Evolutionary conservation across 2,329 filamentous ascomycete genomes (phyloP).

Genomic region (Epichloe amarillans): DNA sequence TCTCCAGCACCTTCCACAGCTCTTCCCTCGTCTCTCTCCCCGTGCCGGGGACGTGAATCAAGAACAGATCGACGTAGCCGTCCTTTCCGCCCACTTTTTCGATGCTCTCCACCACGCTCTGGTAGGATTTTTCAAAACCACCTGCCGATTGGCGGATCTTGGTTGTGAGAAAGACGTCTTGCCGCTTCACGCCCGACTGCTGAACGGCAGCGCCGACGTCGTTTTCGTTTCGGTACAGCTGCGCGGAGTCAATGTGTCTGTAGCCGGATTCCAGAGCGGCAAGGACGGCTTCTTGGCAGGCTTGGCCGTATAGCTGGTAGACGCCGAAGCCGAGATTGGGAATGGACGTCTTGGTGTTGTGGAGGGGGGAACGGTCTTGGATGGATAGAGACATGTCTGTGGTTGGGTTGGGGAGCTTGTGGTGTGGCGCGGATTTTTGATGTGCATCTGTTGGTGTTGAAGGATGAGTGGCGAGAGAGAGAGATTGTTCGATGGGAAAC

Average conservation of each 20-base stretch:
- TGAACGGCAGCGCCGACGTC: conserved; percentile 53
- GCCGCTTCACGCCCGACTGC: conserved; percentile 38
- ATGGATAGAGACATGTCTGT: conserved; percentile 5
- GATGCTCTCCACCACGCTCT: conserved; percentile 47
- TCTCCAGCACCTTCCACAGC: conserved; percentile 55
- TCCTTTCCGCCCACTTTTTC: conserved; percentile 41
- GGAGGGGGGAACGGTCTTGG: conserved; percentile 11
- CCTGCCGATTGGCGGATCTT: conserved; percentile 41
- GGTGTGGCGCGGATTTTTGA: background rate
- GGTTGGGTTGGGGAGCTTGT: background rate
- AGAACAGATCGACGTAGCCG: conserved; percentile 58
- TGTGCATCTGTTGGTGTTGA: too few relatives aligned
- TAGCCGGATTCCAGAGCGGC: conserved; percentile 45
- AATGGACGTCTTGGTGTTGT: conserved; percentile 25
- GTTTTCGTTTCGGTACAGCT: conserved; percentile 51
- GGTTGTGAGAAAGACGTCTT: conserved; percentile 55
- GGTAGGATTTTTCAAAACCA: conserved; percentile 44
- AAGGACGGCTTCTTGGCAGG: conserved; percentile 44
- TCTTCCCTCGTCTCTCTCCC: conserved; percentile 41
- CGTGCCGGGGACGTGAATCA: conserved; percentile 52
- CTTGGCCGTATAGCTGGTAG: conserved; percentile 42
- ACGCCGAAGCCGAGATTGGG: conserved; percentile 61
- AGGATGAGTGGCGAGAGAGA: too few relatives aligned
- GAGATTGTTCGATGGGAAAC: too few relatives aligned
- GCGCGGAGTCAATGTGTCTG: conserved; percentile 52